phyloP scores from a whole-genome alignment of 78 protist genomes.

The Dictyostelium purpureum region DNA sequence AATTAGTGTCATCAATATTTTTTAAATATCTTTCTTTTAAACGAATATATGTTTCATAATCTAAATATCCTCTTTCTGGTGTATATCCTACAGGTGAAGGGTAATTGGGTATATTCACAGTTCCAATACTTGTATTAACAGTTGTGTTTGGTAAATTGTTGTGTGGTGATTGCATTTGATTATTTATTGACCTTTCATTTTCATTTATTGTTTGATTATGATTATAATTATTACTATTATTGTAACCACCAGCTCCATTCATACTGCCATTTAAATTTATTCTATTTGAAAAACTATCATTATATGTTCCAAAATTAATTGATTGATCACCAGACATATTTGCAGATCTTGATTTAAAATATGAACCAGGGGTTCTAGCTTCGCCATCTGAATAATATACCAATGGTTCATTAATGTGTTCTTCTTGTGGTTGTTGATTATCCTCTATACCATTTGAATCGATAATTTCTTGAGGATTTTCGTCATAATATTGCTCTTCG shows the following conservation, averaged over 20 bases:
- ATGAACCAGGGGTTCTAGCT: conserved; percentile 21
- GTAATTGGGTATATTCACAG: background rate
- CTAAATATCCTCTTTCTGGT: background rate
- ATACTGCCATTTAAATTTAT: background rate
- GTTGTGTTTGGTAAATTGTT: too few relatives aligned
- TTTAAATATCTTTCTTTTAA: background rate
- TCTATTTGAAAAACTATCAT: background rate
- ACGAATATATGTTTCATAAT: background rate
- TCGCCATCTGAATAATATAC: conserved; percentile 1
- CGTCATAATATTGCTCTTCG: background rate
- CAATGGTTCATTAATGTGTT: background rate
- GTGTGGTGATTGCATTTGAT: background rate
- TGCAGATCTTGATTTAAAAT: background rate
- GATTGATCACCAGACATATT: background rate
- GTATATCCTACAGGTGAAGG: conserved; percentile 1
- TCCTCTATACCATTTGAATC: background rate
- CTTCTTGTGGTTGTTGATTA: background rate
- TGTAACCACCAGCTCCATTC: background rate
- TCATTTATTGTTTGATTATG: background rate
- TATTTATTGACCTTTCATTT: background rate
- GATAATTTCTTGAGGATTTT: background rate
- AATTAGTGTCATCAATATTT: background rate
- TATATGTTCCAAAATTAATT: background rate
- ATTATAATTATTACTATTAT: background rate
- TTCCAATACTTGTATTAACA: background rate